Conservation (phyloP, 805 yeast genomes). For the Saturnispora serradocipensis region DNA sequence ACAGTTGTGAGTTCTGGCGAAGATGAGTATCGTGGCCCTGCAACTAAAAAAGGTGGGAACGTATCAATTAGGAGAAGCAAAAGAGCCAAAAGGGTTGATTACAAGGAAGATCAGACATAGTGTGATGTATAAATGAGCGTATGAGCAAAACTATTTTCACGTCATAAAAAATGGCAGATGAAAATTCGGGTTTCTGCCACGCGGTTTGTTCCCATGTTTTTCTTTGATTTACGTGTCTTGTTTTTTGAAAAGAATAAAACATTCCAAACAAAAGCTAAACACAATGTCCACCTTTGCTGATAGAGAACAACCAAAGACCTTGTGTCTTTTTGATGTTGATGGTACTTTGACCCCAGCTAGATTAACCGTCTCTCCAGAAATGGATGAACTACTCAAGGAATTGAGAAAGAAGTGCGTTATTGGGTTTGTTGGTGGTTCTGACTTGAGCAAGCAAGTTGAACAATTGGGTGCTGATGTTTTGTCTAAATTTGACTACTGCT, state of each 20-base stretch:
- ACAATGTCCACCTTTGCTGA: constrained; percentile 41
- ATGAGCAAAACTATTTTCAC: not conserved
- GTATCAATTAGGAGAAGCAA: not conserved
- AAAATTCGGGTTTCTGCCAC: not conserved
- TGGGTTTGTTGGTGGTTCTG: constrained; percentile 98
- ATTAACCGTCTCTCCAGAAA: constrained; percentile 57
- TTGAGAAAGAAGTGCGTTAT: constrained; percentile 87
- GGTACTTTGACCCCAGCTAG: constrained; percentile 99
- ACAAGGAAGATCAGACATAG: not conserved
- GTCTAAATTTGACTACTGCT: constrained; percentile 85
- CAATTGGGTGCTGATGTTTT: constrained; percentile 81
- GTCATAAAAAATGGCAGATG: constrained; percentile 1
- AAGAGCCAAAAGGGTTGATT: not conserved
- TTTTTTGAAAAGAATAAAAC: not conserved
- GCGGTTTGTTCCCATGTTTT: not conserved
- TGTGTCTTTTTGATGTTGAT: constrained; percentile 94
- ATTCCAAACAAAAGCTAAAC: not conserved
- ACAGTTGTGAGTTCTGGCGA: constrained; percentile 4
- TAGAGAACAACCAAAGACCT: constrained; percentile 74
- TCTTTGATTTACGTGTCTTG: not conserved
- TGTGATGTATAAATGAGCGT: constrained; percentile 1
- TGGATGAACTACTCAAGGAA: constrained; percentile 57
- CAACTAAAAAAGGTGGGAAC: not conserved
- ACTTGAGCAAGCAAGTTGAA: constrained; percentile 87
- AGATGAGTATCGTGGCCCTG: constrained; percentile 1